phyloP scores from a whole-genome alignment of 1,284 basidiomycete species.

The Leccinum fuscescens region DNA sequence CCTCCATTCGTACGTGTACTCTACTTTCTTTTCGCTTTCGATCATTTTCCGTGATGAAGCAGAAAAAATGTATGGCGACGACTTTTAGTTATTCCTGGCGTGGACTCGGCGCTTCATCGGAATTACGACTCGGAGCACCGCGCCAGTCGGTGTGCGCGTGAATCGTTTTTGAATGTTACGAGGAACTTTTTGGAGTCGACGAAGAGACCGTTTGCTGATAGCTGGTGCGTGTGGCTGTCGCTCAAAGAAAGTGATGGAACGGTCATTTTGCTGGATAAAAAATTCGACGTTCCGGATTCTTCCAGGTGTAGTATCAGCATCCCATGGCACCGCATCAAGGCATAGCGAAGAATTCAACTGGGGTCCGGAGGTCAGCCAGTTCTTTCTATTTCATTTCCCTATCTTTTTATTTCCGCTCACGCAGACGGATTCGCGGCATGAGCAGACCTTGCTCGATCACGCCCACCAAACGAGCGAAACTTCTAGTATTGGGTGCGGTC shows the following conservation, averaged over 20 bases:
- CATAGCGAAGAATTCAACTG: slow-evolving; percentile 3
- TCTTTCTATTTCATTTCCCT: background rate
- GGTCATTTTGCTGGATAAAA: slow-evolving; percentile 73
- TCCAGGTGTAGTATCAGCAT: slow-evolving; percentile 43
- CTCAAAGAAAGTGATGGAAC: slow-evolving; percentile 67
- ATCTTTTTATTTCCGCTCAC: background rate
- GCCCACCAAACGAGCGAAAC: background rate
- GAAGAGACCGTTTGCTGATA: slow-evolving; percentile 24
- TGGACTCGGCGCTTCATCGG: slow-evolving; percentile 39
- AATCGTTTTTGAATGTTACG: slow-evolving; percentile 58
- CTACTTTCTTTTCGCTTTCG: background rate
- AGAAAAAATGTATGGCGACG: slow-evolving; percentile 1
- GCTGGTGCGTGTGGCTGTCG: slow-evolving; percentile 65
- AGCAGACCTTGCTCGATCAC: background rate
- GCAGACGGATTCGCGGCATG: slow-evolving; percentile 12
- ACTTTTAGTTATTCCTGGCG: slow-evolving; percentile 59
- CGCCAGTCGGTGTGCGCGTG: slow-evolving; percentile 64
- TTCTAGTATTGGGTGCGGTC: background rate
- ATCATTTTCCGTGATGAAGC: background rate
- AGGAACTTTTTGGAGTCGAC: slow-evolving; percentile 39
- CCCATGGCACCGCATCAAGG: background rate
- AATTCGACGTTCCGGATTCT: slow-evolving; percentile 63
- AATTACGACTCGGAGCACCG: slow-evolving; percentile 58
- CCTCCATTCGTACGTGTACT: slow-evolving; percentile 74
- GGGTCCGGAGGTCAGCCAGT: slow-evolving; percentile 3